These are phyloP conservation scores for Pyricularia sp. DNA, from an alignment of 2,329 filamentous ascomycete species.

Conservation along the genomic window DNA sequence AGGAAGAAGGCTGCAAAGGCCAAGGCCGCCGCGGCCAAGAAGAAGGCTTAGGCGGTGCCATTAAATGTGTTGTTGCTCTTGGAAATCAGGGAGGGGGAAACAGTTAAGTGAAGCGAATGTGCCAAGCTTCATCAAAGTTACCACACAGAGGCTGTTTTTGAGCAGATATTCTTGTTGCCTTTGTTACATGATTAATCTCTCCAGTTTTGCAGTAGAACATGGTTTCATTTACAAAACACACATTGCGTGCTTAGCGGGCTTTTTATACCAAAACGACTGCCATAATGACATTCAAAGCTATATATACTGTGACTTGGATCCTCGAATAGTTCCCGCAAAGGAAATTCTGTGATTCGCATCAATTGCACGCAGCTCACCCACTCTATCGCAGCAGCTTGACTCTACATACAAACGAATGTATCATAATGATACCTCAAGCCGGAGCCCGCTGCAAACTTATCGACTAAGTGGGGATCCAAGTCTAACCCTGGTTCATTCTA, in stretches of 20 bases:
- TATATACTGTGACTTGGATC: not conserved
- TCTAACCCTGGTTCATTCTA: not conserved
- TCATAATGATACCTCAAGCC: not conserved
- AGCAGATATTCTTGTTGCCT: not conserved
- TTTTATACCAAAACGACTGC: not conserved
- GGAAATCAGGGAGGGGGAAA: not conserved
- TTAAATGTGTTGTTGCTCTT: not conserved
- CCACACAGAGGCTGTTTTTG: not conserved
- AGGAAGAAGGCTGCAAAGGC: conserved; percentile 94
- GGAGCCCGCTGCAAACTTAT: not conserved
- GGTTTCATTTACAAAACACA: not conserved
- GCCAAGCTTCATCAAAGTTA: not conserved
- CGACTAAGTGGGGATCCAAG: not conserved
- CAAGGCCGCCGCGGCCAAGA: conserved; percentile 66
- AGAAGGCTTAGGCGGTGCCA: conserved; percentile 57
- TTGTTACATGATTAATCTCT: not conserved
- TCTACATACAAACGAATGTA: not conserved
- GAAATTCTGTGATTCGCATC: not conserved
- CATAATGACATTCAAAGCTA: not conserved
- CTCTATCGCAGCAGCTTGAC: not conserved
- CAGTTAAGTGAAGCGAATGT: not conserved
- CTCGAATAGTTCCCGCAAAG: not conserved
- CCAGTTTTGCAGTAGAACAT: not conserved
- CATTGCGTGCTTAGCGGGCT: not conserved
- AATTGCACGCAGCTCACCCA: not conserved